Conservation (phyloP, 306 rosid species). For the Senna tora region DNA sequence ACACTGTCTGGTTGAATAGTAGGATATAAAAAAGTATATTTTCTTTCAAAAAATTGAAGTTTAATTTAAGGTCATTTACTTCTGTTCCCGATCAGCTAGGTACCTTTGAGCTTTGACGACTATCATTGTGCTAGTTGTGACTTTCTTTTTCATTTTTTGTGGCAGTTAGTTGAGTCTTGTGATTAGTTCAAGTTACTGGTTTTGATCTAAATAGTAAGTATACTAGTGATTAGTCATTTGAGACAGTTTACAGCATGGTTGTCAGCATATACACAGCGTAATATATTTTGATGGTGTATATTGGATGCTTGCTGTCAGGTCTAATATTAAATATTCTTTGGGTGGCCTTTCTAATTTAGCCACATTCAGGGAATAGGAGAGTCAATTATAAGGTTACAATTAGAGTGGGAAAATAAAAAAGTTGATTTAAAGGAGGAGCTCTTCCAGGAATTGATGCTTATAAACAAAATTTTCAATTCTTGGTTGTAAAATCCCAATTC, state of each 20-base stretch:
- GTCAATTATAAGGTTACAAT: neutral
- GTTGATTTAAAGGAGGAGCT: neutral
- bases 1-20: neutral
- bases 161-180: neutral
- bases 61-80: neutral
- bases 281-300: conserved; percentile 1
- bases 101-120: neutral
- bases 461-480: neutral
- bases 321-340: neutral
- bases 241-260: neutral
- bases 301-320: neutral
- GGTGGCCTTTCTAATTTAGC: neutral
- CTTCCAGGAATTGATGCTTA: conserved; percentile 10
- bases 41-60: neutral
- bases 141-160: no score
- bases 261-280: neutral
- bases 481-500: neutral
- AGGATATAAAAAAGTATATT: neutral
- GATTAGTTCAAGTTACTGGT: neutral
- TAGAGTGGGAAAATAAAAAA: neutral
- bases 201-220: neutral
- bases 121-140: neutral
- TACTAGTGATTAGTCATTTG: neutral
- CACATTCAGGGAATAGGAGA: neutral
- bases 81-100: neutral